Evolutionary conservation across 2,329 filamentous ascomycete species (phyloP).

Genomic region (Hymenoscyphus scutula): DNA sequence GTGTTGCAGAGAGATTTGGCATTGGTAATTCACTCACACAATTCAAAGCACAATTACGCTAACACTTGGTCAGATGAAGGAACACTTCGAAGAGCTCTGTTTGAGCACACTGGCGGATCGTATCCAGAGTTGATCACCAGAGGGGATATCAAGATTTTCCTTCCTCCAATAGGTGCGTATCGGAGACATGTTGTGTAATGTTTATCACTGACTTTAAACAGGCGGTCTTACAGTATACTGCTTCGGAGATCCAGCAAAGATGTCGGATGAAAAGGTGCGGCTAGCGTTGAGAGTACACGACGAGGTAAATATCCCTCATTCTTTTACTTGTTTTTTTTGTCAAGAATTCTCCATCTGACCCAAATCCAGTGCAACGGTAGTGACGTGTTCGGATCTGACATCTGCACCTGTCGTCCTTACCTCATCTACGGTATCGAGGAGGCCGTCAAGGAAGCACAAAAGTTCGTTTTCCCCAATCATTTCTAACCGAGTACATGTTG

Average conservation of each 20-base stretch:
- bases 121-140: slow-evolving; percentile 97
- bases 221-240: slow-evolving; percentile 88
- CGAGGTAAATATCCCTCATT: slow-evolving; percentile 37
- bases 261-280: slow-evolving; percentile 79
- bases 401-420: slow-evolving; percentile 94
- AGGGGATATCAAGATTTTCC: slow-evolving; percentile 89
- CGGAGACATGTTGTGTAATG: slow-evolving; percentile 69
- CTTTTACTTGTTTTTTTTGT: not conserved
- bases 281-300: slow-evolving; percentile 84
- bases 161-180: slow-evolving; percentile 90
- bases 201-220: slow-evolving; percentile 20
- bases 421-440: slow-evolving; percentile 97
- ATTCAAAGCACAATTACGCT: slow-evolving; percentile 41
- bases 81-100: slow-evolving; percentile 78
- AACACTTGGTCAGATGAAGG: slow-evolving; percentile 86
- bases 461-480: slow-evolving; percentile 35
- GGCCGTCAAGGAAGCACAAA: slow-evolving; percentile 94
- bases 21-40: slow-evolving; percentile 47
- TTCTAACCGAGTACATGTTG: not conserved
- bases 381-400: slow-evolving; percentile 96
- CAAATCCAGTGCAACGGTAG: slow-evolving; percentile 76
- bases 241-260: slow-evolving; percentile 92
- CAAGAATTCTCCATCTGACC: slow-evolving; percentile 25
- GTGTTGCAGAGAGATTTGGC: slow-evolving; percentile 87
- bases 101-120: slow-evolving; percentile 93